Evolutionary conservation across 495 filamentous ascomycete genomes (phyloP).

Genomic region (Poronia punctata): DNA sequence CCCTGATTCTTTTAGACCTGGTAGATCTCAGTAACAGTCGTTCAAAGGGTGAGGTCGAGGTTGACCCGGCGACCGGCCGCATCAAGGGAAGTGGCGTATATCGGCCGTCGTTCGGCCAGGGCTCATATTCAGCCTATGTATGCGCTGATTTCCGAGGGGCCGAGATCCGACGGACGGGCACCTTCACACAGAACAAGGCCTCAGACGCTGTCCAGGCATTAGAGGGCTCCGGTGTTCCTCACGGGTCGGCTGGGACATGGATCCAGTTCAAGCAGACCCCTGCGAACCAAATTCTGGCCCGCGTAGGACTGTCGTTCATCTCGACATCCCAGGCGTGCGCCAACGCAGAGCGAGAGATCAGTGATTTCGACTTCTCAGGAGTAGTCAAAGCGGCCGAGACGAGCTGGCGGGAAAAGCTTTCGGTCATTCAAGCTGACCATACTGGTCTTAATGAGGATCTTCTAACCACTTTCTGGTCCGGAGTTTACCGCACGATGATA

Average conservation of each 20-base stretch:
- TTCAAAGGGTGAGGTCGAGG: constrained; percentile 48
- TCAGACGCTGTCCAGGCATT: constrained; percentile 42
- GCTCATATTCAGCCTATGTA: constrained; percentile 52
- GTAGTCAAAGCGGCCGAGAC: constrained; percentile 43
- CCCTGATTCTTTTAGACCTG: constrained; percentile 57
- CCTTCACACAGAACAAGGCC: constrained; percentile 38
- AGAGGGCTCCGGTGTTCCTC: constrained; percentile 36
- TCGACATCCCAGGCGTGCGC: constrained; percentile 53
- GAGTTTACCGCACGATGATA: constrained; percentile 56
- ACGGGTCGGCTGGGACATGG: constrained; percentile 57
- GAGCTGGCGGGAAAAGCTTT: constrained; percentile 57
- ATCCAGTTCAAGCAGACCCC: constrained; percentile 46
- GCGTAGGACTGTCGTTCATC: constrained; percentile 63
- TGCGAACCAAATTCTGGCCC: constrained; percentile 41
- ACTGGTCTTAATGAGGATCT: constrained; percentile 48
- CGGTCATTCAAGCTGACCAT: constrained; percentile 46
- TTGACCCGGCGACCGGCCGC: constrained; percentile 46
- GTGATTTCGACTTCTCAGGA: constrained; percentile 53
- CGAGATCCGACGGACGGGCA: constrained; percentile 49
- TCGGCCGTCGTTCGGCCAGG: constrained; percentile 60
- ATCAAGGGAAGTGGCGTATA: constrained; percentile 60
- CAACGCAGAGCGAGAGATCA: constrained; percentile 58
- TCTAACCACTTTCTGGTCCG: constrained; percentile 61
- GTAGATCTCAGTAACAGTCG: constrained; percentile 56
- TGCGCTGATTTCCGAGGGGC: constrained; percentile 66